Evolutionary conservation across 108 stramenopile genomes (phyloP).

Genomic region (Mediolabrus comicus): DNA sequence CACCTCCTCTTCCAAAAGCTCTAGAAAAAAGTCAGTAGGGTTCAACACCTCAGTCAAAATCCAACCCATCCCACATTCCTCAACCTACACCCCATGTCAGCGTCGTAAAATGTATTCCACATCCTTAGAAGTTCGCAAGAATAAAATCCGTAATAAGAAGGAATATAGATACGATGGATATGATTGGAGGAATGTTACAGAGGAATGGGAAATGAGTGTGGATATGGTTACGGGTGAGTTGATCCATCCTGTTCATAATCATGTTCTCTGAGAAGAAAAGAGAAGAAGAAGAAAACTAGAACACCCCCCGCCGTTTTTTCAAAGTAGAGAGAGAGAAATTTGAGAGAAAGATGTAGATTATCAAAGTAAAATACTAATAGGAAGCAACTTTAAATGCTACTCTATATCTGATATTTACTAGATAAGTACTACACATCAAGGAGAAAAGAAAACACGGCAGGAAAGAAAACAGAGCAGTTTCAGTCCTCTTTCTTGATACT

Average conservation of each 20-base stretch:
- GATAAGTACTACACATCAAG: too few species aligned
- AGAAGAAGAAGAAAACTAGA: background rate
- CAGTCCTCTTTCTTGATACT: too few species aligned
- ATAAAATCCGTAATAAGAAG: constrained; percentile 45
- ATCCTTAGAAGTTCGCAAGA: constrained; percentile 29
- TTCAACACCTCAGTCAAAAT: constrained; percentile 19
- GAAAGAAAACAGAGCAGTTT: too few species aligned
- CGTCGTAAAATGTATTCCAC: constrained; percentile 30
- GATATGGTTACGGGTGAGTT: constrained; percentile 26
- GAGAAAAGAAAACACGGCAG: too few species aligned
- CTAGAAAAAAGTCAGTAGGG: constrained; percentile 20
- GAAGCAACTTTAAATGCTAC: background rate
- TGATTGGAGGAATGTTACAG: constrained; percentile 52
- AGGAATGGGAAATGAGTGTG: constrained; percentile 42
- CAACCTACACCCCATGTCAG: constrained; percentile 14
- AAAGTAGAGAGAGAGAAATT: background rate
- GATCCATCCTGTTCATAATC: constrained; percentile 42
- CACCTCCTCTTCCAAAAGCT: background rate
- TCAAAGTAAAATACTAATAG: background rate
- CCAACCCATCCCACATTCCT: constrained; percentile 30
- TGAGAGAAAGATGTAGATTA: background rate
- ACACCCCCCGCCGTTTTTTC: background rate
- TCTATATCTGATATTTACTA: too few species aligned
- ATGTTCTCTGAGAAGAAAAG: background rate
- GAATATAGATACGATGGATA: constrained; percentile 40